These are phyloP conservation scores for Rhizopus delemar DNA, from an alignment of 371 early-diverging fungal genomes.

Conservation along the genomic window DNA sequence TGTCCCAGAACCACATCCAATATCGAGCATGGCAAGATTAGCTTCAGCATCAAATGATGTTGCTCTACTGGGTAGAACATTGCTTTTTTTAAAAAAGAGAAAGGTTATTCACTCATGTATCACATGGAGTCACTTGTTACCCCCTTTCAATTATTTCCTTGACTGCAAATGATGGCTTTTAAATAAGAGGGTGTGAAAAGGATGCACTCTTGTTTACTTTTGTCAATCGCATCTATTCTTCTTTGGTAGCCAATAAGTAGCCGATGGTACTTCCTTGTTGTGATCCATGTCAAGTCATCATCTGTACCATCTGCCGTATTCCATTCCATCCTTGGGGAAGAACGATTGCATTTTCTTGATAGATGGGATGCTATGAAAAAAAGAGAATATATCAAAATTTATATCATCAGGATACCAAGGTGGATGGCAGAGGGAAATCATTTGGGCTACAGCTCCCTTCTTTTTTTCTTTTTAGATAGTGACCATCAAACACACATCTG, in stretches of 20 bases:
- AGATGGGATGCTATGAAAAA: too few relatives aligned
- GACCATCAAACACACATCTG: too few relatives aligned
- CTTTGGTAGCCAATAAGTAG: conserved; percentile 20
- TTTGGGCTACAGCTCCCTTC: too few relatives aligned
- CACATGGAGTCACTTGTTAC: conserved; percentile 1
- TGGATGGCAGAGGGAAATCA: too few relatives aligned
- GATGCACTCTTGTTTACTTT: conserved; percentile 5
- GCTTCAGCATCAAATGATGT: conserved; percentile 6
- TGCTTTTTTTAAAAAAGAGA: conserved; percentile 5
- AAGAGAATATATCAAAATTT: too few relatives aligned
- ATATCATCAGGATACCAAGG: too few relatives aligned
- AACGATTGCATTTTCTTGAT: too few relatives aligned
- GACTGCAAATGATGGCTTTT: conserved; percentile 19
- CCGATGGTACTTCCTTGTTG: neutral
- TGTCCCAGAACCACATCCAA: conserved; percentile 26
- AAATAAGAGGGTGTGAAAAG: conserved; percentile 1
- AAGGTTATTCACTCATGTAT: neutral
- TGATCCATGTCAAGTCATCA: too few relatives aligned
- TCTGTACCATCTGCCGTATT: too few relatives aligned
- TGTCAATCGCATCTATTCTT: conserved; percentile 16
- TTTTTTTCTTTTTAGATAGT: too few relatives aligned
- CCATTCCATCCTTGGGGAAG: too few relatives aligned
- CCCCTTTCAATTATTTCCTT: conserved; percentile 20
- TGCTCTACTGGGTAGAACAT: conserved; percentile 6
- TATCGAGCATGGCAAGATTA: conserved; percentile 10